A percentile compares a stretch with the other conserved stretches of the same genome.
Conservation (phyloP, 2,329 filamentous ascomycete genomes). For the Ophiostoma sp. region DNA sequence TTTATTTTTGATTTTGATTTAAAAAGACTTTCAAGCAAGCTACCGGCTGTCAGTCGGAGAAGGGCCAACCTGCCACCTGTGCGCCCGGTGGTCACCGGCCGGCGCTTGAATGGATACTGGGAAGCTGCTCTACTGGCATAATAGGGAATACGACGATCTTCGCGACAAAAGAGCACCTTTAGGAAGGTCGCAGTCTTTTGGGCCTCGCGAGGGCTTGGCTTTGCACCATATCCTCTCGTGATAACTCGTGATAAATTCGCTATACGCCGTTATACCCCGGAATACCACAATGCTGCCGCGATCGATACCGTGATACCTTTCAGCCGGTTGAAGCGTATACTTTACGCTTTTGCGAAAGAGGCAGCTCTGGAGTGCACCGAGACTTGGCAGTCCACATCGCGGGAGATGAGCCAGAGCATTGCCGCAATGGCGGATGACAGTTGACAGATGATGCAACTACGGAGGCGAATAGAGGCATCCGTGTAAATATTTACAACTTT, state of each 20-base stretch:
- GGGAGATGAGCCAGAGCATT: not conserved
- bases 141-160: not conserved
- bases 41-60: not conserved
- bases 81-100: not conserved
- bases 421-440: constrained; percentile 1
- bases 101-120: not conserved
- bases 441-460: constrained; percentile 1
- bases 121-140: not conserved
- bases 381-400: constrained; percentile 11
- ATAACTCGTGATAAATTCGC: constrained; percentile 5
- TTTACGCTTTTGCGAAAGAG: constrained; percentile 10
- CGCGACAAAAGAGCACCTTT: not conserved
- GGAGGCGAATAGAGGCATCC: not conserved
- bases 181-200: constrained; percentile 7
- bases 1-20: not conserved
- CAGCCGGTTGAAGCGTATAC: not conserved
- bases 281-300: not conserved
- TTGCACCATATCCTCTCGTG: not conserved
- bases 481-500: not conserved
- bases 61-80: not conserved
- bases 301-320: not conserved
- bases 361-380: not conserved
- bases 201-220: constrained; percentile 5
- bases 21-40: not conserved
- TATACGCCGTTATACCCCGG: not conserved